A percentile compares a stretch with the other conserved stretches of the same genome.
Conservation (phyloP, 371 early-diverging fungal genomes). For the Mucor velutinosus region DNA sequence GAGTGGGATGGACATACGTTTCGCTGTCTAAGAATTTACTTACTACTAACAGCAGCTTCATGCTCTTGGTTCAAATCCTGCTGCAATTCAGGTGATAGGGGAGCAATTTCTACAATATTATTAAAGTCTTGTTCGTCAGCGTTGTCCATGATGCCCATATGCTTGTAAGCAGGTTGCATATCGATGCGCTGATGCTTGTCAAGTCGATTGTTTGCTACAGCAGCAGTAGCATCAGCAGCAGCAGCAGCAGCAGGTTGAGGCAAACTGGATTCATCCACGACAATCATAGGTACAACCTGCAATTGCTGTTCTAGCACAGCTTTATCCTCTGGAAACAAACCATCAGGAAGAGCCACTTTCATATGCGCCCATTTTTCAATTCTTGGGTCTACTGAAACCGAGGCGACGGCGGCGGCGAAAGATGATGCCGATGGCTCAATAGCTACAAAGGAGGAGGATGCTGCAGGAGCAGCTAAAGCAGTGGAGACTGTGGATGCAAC, state of each 20-base stretch:
- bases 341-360: constrained; percentile 11
- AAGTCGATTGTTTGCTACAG: background rate
- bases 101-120: background rate
- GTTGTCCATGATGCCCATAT: background rate
- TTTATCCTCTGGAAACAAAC: constrained; percentile 5
- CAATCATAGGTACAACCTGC: constrained; percentile 5
- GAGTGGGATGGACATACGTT: background rate
- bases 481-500: background rate
- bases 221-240: background rate
- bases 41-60: background rate
- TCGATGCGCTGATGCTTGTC: background rate
- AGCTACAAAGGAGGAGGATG: background rate
- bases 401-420: background rate
- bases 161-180: constrained; percentile 4
- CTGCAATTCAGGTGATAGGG: constrained; percentile 4
- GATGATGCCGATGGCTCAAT: background rate
- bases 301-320: background rate
- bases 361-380: constrained; percentile 3
- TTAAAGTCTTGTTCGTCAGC: background rate
- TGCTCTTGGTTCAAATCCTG: background rate
- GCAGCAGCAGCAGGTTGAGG: background rate
- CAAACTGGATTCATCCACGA: background rate
- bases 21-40: background rate
- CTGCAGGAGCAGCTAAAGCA: background rate
- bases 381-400: background rate